Evolutionary conservation across 2,329 filamentous ascomycete genomes (phyloP).

Genomic region (Penicillium freii): DNA sequence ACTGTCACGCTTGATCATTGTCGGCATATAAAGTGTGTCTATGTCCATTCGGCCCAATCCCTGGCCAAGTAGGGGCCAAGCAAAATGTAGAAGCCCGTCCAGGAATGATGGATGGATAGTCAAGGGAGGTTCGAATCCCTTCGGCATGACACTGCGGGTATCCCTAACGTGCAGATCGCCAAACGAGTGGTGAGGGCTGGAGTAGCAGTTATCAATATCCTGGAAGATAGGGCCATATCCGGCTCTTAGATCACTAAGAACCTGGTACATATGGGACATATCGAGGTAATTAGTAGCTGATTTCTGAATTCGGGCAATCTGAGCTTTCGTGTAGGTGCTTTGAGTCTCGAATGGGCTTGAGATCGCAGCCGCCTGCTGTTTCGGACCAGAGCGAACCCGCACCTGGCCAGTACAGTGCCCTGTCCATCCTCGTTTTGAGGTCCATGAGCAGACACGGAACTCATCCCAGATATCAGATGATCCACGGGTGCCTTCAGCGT

Average conservation of each 20-base stretch:
- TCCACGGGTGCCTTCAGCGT: slow-evolving; percentile 40
- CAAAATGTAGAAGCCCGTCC: slow-evolving; percentile 38
- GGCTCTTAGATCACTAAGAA: slow-evolving; percentile 49
- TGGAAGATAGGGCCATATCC: slow-evolving; percentile 55
- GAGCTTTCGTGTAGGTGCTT: slow-evolving; percentile 9
- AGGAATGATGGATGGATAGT: slow-evolving; percentile 50
- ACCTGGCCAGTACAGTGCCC: slow-evolving; percentile 30
- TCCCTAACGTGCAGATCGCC: slow-evolving; percentile 45
- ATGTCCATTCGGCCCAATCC: slow-evolving; percentile 28
- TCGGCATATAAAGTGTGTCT: slow-evolving; percentile 37
- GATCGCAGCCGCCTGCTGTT: slow-evolving; percentile 16
- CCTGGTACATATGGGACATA: slow-evolving; percentile 46
- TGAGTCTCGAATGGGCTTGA: slow-evolving; percentile 16
- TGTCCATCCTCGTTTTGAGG: slow-evolving; percentile 26
- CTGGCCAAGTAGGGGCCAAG: slow-evolving; percentile 36
- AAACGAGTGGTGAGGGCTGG: slow-evolving; percentile 29
- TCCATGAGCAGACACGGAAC: slow-evolving; percentile 31
- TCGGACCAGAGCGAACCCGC: slow-evolving; percentile 23
- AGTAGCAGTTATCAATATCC: slow-evolving; percentile 49
- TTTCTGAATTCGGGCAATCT: slow-evolving; percentile 12
- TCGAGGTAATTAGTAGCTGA: slow-evolving; percentile 29
- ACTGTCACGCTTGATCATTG: slow-evolving; percentile 33
- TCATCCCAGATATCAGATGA: slow-evolving; percentile 31
- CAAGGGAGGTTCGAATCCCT: slow-evolving; percentile 44
- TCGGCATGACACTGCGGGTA: slow-evolving; percentile 49